A percentile compares a stretch with the other conserved stretches of the same genome.
Conservation (phyloP, 2,329 filamentous ascomycete genomes). For the Alternaria viburni region DNA sequence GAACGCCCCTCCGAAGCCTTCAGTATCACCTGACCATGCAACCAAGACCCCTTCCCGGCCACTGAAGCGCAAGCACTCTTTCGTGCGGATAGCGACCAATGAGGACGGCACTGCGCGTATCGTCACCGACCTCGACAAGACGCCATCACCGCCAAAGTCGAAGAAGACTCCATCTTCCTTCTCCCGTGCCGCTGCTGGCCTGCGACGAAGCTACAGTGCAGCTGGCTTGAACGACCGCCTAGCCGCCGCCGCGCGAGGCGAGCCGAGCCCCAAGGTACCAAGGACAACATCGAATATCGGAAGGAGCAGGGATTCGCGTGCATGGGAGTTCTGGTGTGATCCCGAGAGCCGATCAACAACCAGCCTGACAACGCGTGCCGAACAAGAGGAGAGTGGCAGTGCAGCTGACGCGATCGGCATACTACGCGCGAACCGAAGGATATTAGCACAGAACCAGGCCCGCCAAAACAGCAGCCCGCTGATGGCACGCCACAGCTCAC, state of each 20-base stretch:
- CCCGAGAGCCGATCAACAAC: constrained; percentile 71
- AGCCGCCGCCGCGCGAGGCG: constrained; percentile 32
- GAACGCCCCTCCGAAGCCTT: constrained; percentile 24
- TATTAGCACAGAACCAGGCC: constrained; percentile 60
- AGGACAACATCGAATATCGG: constrained; percentile 66
- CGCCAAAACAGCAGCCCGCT: constrained; percentile 70
- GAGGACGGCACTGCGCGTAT: constrained; percentile 91
- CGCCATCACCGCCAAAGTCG: constrained; percentile 69
- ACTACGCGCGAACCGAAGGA: constrained; percentile 70
- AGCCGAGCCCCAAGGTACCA: constrained; percentile 43
- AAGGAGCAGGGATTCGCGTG: constrained; percentile 82
- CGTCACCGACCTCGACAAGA: constrained; percentile 70
- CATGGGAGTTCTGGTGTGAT: constrained; percentile 91
- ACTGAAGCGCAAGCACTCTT: constrained; percentile 53
- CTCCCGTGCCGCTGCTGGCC: constrained; percentile 54
- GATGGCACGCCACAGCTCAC: constrained; percentile 34
- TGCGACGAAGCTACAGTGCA: constrained; percentile 76
- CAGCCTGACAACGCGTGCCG: constrained; percentile 79
- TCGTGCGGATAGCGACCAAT: constrained; percentile 80
- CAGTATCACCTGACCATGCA: constrained; percentile 52
- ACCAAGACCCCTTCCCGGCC: constrained; percentile 53
- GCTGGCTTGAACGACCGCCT: constrained; percentile 52
- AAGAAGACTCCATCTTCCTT: constrained; percentile 55
- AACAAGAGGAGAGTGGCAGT: constrained; percentile 79
- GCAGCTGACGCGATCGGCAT: constrained; percentile 82